Evolutionary conservation across 2,329 filamentous ascomycete species (phyloP).

Genomic region (Apiospora rasikravindrae): DNA sequence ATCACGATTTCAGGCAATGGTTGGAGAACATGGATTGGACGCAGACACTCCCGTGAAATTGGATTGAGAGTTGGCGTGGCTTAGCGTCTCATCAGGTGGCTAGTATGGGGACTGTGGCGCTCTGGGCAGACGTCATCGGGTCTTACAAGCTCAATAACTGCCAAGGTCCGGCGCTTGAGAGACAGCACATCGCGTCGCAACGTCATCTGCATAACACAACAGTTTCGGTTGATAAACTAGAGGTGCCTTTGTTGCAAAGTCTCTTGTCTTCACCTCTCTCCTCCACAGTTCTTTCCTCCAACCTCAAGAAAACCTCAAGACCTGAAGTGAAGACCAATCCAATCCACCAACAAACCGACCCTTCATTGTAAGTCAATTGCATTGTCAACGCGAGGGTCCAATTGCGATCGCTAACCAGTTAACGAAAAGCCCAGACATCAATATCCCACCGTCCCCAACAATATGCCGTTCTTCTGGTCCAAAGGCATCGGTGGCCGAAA

Average conservation of each 20-base stretch:
- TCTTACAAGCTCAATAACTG: neutral
- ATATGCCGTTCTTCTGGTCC: constrained; percentile 54
- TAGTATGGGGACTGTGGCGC: neutral
- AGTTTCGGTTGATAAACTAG: neutral
- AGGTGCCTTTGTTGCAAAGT: neutral
- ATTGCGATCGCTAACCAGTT: neutral
- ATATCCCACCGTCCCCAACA: neutral
- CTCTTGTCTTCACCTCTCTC: neutral
- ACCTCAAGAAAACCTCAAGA: neutral
- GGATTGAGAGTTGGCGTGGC: neutral
- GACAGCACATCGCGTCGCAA: neutral
- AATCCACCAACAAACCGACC: neutral
- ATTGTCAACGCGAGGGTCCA: neutral
- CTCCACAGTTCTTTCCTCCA: neutral
- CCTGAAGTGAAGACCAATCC: neutral
- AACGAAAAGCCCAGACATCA: neutral
- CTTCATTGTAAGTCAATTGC: neutral
- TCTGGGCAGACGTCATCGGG: constrained; percentile 18
- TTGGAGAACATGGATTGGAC: constrained; percentile 42
- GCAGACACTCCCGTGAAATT: constrained; percentile 25
- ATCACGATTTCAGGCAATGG: constrained; percentile 43
- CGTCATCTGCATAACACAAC: neutral
- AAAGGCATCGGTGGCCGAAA: constrained; percentile 54
- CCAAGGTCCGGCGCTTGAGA: constrained; percentile 1
- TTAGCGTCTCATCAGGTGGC: neutral